Base-by-base conservation (phyloP, 2,329 filamentous ascomycete species). In the Aspergillus alliaceus region DNA sequence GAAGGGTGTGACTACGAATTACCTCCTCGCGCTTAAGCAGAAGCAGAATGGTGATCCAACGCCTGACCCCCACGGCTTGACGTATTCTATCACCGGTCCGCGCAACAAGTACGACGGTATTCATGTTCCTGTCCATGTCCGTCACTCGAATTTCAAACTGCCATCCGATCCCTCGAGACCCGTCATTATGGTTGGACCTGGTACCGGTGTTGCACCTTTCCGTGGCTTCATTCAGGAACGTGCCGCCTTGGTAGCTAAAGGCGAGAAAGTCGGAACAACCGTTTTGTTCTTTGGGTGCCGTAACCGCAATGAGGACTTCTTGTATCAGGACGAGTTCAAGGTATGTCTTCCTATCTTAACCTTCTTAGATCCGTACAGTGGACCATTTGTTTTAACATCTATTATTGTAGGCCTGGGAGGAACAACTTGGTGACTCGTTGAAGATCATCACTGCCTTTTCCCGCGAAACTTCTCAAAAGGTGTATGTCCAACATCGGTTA, bases 91-190 rank as follows among this genome's bases (percentile, higher is more conserved):
- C 65, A 88, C 78, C 49, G 95, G 95, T 12, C 95, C 95, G 15
- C 86, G 95, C 69, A 96, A 96, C 83, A 98, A 96, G 79, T 99
- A 98, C 76, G 91, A 96, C 69, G 93, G 93, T 59, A 88, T 97
- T 59, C 93, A 96, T 71, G 89, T 98, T 24, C 95, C 95, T 3
- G 91, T 99, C 14, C 95, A 99, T 72, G 87, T 99, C 58, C 91
- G 95, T 63, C 93, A 97, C 79, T 98, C 95, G 63, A 99, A 98
- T 81, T 99, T 99, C 86, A 98, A 98, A 81, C 86, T 99, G 29
- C 95, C 95, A 8, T 97, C 95, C 15, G 93, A 99, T 69, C 92
- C 95, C 4, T 86, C 89, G 49, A 96, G 96, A 78, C 95, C 95
- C 29, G 82, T 99, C 67, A 96, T 99, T 75, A 93, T 97, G 87